phyloP scores from a whole-genome alignment of 2,329 filamentous ascomycete species.

The Xylaria sp. region DNA sequence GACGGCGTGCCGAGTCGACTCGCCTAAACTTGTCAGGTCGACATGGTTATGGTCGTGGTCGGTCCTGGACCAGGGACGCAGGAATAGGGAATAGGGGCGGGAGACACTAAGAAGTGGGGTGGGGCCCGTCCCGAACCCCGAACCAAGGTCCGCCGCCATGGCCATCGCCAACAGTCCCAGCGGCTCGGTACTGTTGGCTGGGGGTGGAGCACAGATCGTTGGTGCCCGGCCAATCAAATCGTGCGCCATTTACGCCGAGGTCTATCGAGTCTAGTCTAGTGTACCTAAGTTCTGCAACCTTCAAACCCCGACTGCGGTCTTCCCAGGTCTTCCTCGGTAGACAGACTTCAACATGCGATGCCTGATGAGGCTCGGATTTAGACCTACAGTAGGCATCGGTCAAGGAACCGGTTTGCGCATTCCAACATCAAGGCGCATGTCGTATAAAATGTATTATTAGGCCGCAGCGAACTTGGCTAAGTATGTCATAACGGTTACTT shows the following conservation, averaged over 20 bases:
- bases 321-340: too few relatives aligned
- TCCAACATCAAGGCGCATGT: neutral
- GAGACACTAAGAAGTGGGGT: neutral
- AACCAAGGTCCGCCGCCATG: neutral
- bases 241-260: neutral
- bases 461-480: neutral
- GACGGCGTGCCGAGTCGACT: too few relatives aligned
- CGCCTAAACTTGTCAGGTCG: too few relatives aligned
- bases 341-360: too few relatives aligned
- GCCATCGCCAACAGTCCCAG: conserved; percentile 14
- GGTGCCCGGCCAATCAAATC: neutral
- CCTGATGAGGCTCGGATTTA: neutral
- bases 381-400: neutral
- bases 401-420: too few relatives aligned
- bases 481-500: neutral
- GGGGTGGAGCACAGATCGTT: neutral
- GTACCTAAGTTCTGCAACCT: neutral
- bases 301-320: neutral
- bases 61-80: too few relatives aligned
- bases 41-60: too few relatives aligned
- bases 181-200: conserved; percentile 9
- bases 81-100: too few relatives aligned
- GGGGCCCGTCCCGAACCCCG: neutral
- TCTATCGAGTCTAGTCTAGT: too few relatives aligned
- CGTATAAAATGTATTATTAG: neutral